phyloP scores from a whole-genome alignment of 2,329 filamentous ascomycete genomes.

The Pyrenochaeta sp. region DNA sequence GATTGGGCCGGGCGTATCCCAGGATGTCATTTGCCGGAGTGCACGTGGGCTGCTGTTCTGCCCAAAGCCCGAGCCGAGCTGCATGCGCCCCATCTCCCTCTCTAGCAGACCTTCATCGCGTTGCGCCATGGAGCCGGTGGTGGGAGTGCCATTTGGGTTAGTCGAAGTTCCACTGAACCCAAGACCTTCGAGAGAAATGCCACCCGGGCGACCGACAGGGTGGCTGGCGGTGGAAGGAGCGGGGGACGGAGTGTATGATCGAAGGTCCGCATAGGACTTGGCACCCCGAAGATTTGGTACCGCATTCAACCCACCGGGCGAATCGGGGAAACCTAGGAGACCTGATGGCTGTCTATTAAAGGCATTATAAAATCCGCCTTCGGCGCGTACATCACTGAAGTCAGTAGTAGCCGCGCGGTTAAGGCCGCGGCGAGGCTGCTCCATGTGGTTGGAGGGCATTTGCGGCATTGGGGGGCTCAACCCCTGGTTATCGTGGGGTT shows the following conservation, averaged over 20 bases:
- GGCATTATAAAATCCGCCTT: slow-evolving; percentile 76
- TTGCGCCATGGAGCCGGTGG: slow-evolving; percentile 58
- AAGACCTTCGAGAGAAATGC: slow-evolving; percentile 53
- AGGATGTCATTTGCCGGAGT: slow-evolving; percentile 67
- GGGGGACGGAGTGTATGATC: slow-evolving; percentile 93
- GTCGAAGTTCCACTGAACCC: slow-evolving; percentile 65
- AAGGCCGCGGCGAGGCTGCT: slow-evolving; percentile 81
- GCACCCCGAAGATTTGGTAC: slow-evolving; percentile 85
- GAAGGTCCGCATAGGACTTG: slow-evolving; percentile 95
- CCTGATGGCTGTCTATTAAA: slow-evolving; percentile 80
- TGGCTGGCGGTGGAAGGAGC: slow-evolving; percentile 90
- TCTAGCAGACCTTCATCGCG: slow-evolving; percentile 67
- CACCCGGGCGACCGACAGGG: slow-evolving; percentile 70
- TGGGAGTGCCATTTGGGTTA: slow-evolving; percentile 72
- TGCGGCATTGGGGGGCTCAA: slow-evolving; percentile 69
- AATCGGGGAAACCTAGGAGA: slow-evolving; percentile 83
- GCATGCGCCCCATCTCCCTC: slow-evolving; percentile 69
- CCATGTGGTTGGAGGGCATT: slow-evolving; percentile 70
- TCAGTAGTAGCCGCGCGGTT: slow-evolving; percentile 97
- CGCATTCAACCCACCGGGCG: slow-evolving; percentile 70
- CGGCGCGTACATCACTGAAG: slow-evolving; percentile 82
- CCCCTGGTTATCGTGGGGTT: slow-evolving; percentile 65
- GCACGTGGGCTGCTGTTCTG: slow-evolving; percentile 63
- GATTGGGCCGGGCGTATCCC: slow-evolving; percentile 67
- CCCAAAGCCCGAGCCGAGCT: slow-evolving; percentile 59